phyloP scores from a whole-genome alignment of 371 early-diverging fungal species.

The Coelomomyces lativittatus region DNA sequence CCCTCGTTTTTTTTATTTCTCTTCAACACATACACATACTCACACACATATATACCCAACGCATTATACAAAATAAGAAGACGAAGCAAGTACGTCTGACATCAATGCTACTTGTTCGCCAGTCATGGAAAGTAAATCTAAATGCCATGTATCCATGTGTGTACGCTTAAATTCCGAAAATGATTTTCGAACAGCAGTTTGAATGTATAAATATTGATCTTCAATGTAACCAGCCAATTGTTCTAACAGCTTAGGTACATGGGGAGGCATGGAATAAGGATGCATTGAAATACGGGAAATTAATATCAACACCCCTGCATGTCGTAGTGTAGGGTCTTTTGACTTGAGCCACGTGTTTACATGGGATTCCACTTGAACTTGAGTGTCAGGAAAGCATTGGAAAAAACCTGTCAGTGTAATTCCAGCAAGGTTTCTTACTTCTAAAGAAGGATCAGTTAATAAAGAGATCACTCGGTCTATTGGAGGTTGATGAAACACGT shows the following conservation, averaged over 20 bases:
- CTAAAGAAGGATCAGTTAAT: neutral
- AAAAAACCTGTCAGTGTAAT: neutral
- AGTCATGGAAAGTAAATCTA: neutral
- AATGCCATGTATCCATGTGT: neutral
- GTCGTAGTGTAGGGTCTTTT: neutral
- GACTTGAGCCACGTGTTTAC: too few species aligned
- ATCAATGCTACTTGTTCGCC: neutral
- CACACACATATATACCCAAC: too few species aligned
- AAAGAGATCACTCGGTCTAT: neutral
- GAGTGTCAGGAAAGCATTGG: neutral
- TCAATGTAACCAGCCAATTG: neutral
- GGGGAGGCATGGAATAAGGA: neutral
- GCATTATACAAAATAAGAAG: neutral
- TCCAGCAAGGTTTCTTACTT: neutral
- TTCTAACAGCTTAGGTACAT: neutral
- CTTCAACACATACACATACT: too few species aligned
- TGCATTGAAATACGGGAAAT: neutral
- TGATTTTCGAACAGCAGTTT: neutral
- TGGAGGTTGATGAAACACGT: too few species aligned
- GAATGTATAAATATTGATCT: neutral
- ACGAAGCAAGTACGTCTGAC: neutral
- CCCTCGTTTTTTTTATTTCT: too few species aligned
- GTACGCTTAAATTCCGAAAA: neutral
- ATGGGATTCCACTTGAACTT: too few species aligned
- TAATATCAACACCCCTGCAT: neutral